These are phyloP conservation scores for Cyclotella sp. DNA, from an alignment of 108 stramenopile genomes.

Conservation along the genomic window DNA sequence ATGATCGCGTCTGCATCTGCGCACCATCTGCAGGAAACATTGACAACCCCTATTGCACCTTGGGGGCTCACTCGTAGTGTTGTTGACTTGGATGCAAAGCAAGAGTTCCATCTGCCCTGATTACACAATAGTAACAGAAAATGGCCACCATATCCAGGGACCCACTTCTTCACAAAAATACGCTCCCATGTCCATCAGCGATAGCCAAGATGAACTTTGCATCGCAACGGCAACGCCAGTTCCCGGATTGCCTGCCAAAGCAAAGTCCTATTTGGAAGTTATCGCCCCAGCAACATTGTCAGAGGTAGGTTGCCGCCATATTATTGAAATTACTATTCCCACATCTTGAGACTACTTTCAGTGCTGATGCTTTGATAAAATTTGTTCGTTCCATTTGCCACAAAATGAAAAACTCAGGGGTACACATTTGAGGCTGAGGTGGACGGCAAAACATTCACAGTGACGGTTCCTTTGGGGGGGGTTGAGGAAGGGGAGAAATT, in stretches of 20 bases:
- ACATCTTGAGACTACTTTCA: too few species aligned
- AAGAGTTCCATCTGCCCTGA: too few species aligned
- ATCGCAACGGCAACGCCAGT: conserved; percentile 7
- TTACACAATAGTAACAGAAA: too few species aligned
- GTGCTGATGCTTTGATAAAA: neutral
- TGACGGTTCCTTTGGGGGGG: conserved; percentile 46
- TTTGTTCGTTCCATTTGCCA: too few species aligned
- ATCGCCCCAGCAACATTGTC: conserved; percentile 35
- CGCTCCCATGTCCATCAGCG: neutral
- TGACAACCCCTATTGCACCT: too few species aligned
- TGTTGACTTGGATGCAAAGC: too few species aligned
- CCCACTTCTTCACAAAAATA: too few species aligned
- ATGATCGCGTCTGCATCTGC: too few species aligned
- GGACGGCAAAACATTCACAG: conserved; percentile 28
- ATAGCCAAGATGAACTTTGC: neutral
- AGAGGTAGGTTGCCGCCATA: conserved; percentile 20
- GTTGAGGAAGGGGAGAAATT: conserved; percentile 48
- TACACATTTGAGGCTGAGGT: conserved; percentile 37
- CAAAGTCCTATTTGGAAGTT: conserved; percentile 27
- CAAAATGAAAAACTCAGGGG: conserved; percentile 20
- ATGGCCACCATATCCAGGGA: too few species aligned
- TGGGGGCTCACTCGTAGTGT: too few species aligned
- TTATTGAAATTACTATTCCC: neutral
- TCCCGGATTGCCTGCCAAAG: neutral
- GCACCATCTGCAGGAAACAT: too few species aligned